Evolutionary conservation across 2,329 filamentous ascomycete species (phyloP).

Genomic region (Polychaeton citri): DNA sequence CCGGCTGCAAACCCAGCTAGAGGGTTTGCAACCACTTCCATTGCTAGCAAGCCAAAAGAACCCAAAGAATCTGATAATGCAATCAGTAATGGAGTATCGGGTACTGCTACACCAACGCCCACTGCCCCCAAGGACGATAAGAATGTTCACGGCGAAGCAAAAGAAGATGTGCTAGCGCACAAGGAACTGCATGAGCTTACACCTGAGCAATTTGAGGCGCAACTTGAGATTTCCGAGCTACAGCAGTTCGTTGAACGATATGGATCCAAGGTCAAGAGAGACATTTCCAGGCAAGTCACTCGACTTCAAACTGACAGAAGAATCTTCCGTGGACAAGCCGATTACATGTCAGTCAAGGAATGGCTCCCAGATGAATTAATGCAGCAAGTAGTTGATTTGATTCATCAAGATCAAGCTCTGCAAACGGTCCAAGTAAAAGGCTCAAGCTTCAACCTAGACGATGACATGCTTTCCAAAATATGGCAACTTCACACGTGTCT

Average conservation of each 20-base stretch:
- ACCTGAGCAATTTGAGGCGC: constrained; percentile 78
- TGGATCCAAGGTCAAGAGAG: constrained; percentile 63
- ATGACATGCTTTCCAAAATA: constrained; percentile 63
- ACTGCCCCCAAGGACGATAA: constrained; percentile 1
- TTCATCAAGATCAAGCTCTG: constrained; percentile 43
- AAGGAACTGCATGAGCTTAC: constrained; percentile 44
- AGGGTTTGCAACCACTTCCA: constrained; percentile 86
- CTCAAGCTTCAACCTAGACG: constrained; percentile 40
- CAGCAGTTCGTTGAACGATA: constrained; percentile 79
- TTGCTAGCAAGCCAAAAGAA: constrained; percentile 58
- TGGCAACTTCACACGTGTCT: constrained; percentile 77
- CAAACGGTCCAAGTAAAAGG: constrained; percentile 27
- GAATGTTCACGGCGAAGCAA: constrained; percentile 2
- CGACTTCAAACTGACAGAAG: constrained; percentile 78
- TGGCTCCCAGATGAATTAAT: constrained; percentile 74
- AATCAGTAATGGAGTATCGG: constrained; percentile 14
- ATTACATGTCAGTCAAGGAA: constrained; percentile 55
- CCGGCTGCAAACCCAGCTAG: constrained; percentile 71
- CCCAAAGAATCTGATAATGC: constrained; percentile 11
- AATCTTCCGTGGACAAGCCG: constrained; percentile 65
- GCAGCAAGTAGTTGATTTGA: constrained; percentile 62
- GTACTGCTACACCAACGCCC: constrained; percentile 13
- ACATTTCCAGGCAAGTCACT: constrained; percentile 61
- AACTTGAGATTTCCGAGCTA: constrained; percentile 81
- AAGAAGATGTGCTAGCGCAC: constrained; percentile 3